These are phyloP conservation scores for Spatholobus suberectus DNA, from an alignment of 306 rosid species.

Conservation along the genomic window DNA sequence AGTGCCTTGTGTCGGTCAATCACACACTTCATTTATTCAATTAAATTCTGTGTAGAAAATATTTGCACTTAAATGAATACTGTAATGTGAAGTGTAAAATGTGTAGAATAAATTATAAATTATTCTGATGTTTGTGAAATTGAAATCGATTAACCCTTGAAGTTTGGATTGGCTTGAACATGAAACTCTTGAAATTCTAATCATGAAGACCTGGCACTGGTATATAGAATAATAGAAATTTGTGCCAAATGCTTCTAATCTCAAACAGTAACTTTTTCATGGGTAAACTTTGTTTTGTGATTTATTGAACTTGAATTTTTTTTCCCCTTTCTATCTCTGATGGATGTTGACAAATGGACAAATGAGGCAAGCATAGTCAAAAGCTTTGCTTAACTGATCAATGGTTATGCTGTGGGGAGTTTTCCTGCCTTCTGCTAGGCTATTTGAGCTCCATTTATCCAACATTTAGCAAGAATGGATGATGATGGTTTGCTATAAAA, in stretches of 20 bases:
- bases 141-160: conserved; percentile 3
- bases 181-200: conserved; percentile 9
- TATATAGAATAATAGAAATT: background rate
- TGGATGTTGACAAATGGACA: conserved; percentile 8
- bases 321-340: too few species aligned
- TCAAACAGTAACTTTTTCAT: background rate
- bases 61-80: background rate
- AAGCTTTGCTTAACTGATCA: background rate
- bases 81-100: background rate
- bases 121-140: conserved; percentile 2
- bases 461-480: background rate
- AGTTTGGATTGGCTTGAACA: conserved; percentile 23
- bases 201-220: conserved; percentile 9
- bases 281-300: background rate
- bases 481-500: conserved; percentile 29
- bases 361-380: conserved; percentile 17
- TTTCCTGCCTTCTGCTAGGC: conserved; percentile 3
- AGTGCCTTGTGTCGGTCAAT: background rate
- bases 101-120: background rate
- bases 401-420: conserved; percentile 17
- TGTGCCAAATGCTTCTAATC: background rate
- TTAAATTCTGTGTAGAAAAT: background rate
- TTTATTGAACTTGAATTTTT: background rate
- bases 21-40: conserved; percentile 12
- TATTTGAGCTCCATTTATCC: conserved; percentile 28